Conservation (phyloP, 176 grass and related monocot genomes). For the sorghum (Sorghum bicolor) region Sorghum_bicolor_NCBIv3 NC_012870.2:57983501-57984000, state of each 20-base stretch:
- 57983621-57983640: constrained; percentile 64
- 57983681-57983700: constrained; percentile 98
- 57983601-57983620: constrained; percentile 70
- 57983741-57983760: not conserved
- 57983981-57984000: not conserved
- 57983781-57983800: not conserved
- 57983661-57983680: constrained; percentile 86
- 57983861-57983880: constrained; percentile 6
- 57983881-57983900: not conserved
- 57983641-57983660: constrained; percentile 59
- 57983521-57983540: not conserved
- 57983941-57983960: constrained; percentile 9
- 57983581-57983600: not conserved
- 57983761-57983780: not conserved
- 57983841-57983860: constrained; percentile 31
- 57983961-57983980: not conserved
- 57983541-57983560: constrained; percentile 24
- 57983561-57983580: not conserved
- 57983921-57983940: constrained; percentile 31
- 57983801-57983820: not conserved
- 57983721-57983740: constrained; percentile 46
- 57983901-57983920: not conserved
- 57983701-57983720: constrained; percentile 65
- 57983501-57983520: not conserved
- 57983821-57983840: not conserved